Conservation (phyloP, 148 eudicot species). For the Chenopodium quinoa region DNA sequence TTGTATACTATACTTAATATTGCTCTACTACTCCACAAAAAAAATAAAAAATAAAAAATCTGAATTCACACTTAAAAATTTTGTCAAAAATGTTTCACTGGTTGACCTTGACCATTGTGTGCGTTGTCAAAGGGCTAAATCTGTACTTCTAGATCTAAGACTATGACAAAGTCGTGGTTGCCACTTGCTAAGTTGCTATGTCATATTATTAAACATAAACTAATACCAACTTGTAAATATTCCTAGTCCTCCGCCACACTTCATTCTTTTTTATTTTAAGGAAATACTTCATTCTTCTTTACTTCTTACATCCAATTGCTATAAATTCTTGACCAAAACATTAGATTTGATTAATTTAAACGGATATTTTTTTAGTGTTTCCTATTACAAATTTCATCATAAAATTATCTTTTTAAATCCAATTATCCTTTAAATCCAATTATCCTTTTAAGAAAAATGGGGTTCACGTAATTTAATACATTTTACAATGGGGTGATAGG, state of each 20-base stretch:
- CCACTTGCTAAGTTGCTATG: not conserved
- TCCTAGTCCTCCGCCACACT: not conserved
- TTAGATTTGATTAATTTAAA: not conserved
- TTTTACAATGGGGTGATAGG: no score
- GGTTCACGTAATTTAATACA: no score
- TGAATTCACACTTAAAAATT: not conserved
- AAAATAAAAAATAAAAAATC: no score
- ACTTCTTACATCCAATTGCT: not conserved
- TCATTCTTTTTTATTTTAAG: no score
- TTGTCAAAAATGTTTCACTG: not conserved
- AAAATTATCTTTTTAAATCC: no score
- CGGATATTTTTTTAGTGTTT: no score
- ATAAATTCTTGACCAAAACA: not conserved
- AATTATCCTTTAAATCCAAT: no score
- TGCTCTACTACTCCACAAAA: no score
- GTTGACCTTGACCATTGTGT: not conserved
- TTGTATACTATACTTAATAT: no score
- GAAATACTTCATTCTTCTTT: not conserved
- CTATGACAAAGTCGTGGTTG: not conserved
- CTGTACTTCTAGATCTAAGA: not conserved
- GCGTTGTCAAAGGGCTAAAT: not conserved
- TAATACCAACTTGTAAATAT: slow-evolving; percentile 8
- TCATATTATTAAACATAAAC: not conserved
- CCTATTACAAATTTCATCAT: no score
- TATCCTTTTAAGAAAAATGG: no score